Conservation (phyloP, 2,329 filamentous ascomycete genomes). For the Fusarium praegraminearum region DNA sequence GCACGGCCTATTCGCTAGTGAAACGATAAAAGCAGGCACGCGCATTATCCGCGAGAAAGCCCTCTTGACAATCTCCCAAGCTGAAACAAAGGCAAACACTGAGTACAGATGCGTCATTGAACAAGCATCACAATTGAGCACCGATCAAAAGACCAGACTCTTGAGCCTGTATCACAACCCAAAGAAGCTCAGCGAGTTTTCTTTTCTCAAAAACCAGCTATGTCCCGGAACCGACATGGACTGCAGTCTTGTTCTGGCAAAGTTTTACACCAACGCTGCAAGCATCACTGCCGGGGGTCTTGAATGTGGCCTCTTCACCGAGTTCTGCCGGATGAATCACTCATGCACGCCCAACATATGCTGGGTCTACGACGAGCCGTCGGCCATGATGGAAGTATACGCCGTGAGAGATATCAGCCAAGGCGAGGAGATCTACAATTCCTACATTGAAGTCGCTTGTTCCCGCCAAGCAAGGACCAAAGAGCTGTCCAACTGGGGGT, state of each 20-base stretch:
- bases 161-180: slow-evolving; percentile 14
- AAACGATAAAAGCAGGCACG: slow-evolving; percentile 6
- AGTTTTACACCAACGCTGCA: slow-evolving; percentile 28
- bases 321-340: slow-evolving; percentile 28
- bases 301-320: slow-evolving; percentile 15
- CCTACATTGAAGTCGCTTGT: slow-evolving; percentile 19
- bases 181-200: slow-evolving; percentile 22
- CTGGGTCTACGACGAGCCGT: slow-evolving; percentile 18
- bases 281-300: slow-evolving; percentile 7
- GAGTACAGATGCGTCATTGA: slow-evolving; percentile 24
- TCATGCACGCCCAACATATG: slow-evolving; percentile 26
- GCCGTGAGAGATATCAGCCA: slow-evolving; percentile 1
- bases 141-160: not conserved
- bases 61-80: slow-evolving; percentile 6
- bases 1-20: slow-evolving; percentile 6
- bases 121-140: not conserved
- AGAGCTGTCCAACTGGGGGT: slow-evolving; percentile 21
- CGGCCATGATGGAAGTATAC: slow-evolving; percentile 17
- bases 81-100: not conserved
- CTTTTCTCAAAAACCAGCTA: slow-evolving; percentile 1
- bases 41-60: slow-evolving; percentile 23
- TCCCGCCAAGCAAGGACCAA: not conserved
- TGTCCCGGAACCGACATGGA: slow-evolving; percentile 15
- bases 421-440: slow-evolving; percentile 23
- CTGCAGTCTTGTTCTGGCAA: slow-evolving; percentile 9